Conservation (phyloP, 2,329 filamentous ascomycete species). For the Colletotrichum sp. region DNA sequence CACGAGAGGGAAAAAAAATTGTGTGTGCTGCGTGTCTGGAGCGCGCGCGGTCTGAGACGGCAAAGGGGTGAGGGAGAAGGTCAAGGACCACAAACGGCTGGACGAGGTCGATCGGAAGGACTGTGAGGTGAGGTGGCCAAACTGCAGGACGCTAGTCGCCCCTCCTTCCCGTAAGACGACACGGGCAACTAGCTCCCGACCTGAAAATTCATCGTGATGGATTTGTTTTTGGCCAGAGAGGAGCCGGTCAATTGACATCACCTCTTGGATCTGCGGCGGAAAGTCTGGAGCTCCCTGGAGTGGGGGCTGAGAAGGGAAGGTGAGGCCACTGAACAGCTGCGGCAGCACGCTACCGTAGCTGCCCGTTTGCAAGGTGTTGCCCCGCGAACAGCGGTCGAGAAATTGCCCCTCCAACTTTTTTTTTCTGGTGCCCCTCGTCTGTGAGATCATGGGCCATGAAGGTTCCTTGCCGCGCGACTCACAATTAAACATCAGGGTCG, state of each 20-base stretch:
- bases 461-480: neutral
- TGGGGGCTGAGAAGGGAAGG: neutral
- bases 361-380: constrained; percentile 16
- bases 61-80: neutral
- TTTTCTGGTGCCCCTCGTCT: neutral
- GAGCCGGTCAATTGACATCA: constrained; percentile 14
- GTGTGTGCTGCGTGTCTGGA: neutral
- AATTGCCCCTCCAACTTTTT: constrained; percentile 11
- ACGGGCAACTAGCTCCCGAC: neutral
- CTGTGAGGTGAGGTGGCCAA: constrained; percentile 2
- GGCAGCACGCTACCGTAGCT: neutral
- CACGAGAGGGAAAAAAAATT: neutral
- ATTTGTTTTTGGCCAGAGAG: neutral
- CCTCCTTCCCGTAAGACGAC: neutral
- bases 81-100: neutral
- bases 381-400: constrained; percentile 1
- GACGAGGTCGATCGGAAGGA: neutral
- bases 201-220: neutral
- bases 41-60: neutral
- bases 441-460: neutral
- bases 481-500: neutral
- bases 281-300: neutral
- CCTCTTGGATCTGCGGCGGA: neutral
- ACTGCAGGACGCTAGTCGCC: neutral
- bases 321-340: neutral